phyloP scores from a whole-genome alignment of 106 monocot genomes.

The Vanilla planifolia region DNA sequence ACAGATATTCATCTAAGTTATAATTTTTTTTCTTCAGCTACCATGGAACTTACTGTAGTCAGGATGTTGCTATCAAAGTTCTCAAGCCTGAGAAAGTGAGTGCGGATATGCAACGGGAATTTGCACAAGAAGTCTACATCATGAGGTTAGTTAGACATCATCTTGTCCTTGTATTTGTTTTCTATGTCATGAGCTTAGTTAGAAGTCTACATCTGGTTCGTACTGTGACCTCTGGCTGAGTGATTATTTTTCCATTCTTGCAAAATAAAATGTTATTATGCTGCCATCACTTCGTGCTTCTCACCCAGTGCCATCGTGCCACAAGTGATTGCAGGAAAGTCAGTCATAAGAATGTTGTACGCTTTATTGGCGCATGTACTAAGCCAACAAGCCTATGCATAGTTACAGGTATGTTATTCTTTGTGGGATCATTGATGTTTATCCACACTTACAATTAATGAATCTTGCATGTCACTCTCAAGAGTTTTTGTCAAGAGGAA shows the following conservation, averaged over 20 bases:
- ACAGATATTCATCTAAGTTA: constrained; percentile 4
- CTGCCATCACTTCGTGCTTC: too few species aligned
- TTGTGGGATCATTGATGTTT: background rate
- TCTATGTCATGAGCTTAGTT: too few species aligned
- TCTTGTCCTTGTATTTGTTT: too few species aligned
- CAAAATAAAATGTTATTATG: too few species aligned
- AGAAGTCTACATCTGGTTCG: too few species aligned
- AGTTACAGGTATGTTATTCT: constrained; percentile 53
- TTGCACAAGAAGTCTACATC: constrained; percentile 92
- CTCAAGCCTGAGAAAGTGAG: constrained; percentile 76
- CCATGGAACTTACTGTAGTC: constrained; percentile 72
- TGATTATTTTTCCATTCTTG: too few species aligned
- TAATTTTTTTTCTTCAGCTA: constrained; percentile 36
- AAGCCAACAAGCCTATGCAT: constrained; percentile 73
- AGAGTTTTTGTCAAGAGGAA: constrained; percentile 93
- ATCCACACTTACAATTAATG: background rate
- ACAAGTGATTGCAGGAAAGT: constrained; percentile 48
- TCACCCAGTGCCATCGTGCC: too few species aligned
- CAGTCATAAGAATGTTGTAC: constrained; percentile 83
- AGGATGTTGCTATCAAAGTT: constrained; percentile 90
- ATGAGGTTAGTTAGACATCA: constrained; percentile 70
- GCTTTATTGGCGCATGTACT: constrained; percentile 91
- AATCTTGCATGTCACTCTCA: constrained; percentile 2
- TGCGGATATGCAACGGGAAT: constrained; percentile 73
- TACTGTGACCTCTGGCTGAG: too few species aligned